Percentiles rank a stretch among this genome's conserved stretches.
Evolutionary conservation across 2,329 filamentous ascomycete genomes (phyloP).

Genomic region (Nigrospora sphaerica): DNA sequence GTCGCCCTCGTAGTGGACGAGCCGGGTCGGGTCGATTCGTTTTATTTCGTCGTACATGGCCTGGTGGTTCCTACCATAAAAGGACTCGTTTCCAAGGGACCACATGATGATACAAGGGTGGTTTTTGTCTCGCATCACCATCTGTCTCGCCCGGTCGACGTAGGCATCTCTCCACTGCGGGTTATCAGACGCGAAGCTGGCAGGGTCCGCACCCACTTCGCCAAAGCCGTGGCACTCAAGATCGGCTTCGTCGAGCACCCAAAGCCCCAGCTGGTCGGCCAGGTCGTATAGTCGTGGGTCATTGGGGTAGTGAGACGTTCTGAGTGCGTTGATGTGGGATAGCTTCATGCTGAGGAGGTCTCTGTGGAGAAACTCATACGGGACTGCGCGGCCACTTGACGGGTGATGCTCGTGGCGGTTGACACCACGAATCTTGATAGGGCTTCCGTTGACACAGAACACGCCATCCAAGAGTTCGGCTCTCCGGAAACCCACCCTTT

Average conservation of each 20-base stretch:
- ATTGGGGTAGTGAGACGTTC: slow-evolving; percentile 61
- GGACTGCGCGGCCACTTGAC: slow-evolving; percentile 53
- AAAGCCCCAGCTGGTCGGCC: slow-evolving; percentile 56
- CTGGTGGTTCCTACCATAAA: slow-evolving; percentile 61
- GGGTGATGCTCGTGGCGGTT: slow-evolving; percentile 68
- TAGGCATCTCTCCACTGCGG: slow-evolving; percentile 58
- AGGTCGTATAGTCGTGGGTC: slow-evolving; percentile 54
- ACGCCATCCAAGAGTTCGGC: slow-evolving; percentile 55
- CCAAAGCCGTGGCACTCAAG: slow-evolving; percentile 47
- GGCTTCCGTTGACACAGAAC: slow-evolving; percentile 57
- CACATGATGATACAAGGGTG: slow-evolving; percentile 65
- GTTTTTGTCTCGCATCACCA: slow-evolving; percentile 64
- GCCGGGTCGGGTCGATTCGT: slow-evolving; percentile 46
- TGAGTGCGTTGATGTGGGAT: slow-evolving; percentile 64
- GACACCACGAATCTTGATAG: slow-evolving; percentile 59
- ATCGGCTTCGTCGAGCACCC: slow-evolving; percentile 53
- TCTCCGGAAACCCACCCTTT: slow-evolving; percentile 57
- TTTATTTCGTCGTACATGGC: slow-evolving; percentile 62
- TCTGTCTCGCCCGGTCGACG: slow-evolving; percentile 56
- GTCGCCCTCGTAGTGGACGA: slow-evolving; percentile 62
- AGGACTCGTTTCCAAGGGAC: slow-evolving; percentile 68
- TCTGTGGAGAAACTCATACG: slow-evolving; percentile 49
- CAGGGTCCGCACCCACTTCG: slow-evolving; percentile 30
- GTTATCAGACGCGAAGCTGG: slow-evolving; percentile 51
- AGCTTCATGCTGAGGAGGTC: slow-evolving; percentile 62